Conservation (phyloP, 2,329 filamentous ascomycete genomes). For the Plectosphaerella cucumerina region DNA sequence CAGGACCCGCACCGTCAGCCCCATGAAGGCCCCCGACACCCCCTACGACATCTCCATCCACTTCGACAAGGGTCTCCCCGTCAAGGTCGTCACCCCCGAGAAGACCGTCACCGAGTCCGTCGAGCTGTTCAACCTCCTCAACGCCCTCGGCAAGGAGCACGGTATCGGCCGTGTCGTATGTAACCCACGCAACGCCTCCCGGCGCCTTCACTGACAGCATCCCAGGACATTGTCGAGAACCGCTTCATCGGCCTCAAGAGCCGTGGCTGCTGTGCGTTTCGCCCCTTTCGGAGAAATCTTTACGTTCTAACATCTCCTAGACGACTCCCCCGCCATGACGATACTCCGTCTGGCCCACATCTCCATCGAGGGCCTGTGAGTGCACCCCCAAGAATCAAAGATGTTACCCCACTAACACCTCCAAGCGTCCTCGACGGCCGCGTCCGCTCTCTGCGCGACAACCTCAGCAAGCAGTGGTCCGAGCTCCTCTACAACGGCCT, state of each 20-base stretch:
- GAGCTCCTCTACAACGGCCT: slow-evolving; percentile 41
- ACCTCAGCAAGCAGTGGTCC: slow-evolving; percentile 37
- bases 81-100: slow-evolving; percentile 54
- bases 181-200: background rate
- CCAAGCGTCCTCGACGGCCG: slow-evolving; percentile 44
- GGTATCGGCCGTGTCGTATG: slow-evolving; percentile 67
- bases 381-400: slow-evolving; percentile 30
- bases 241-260: slow-evolving; percentile 29
- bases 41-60: slow-evolving; percentile 61
- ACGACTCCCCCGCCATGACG: slow-evolving; percentile 19
- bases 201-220: slow-evolving; percentile 34
- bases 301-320: background rate
- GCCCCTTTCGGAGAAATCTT: slow-evolving; percentile 35
- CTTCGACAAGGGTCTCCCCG: slow-evolving; percentile 64
- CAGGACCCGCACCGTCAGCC: too few relatives aligned
- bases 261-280: slow-evolving; percentile 51
- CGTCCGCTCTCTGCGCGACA: slow-evolving; percentile 49
- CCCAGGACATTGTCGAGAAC: slow-evolving; percentile 40
- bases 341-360: slow-evolving; percentile 23
- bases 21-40: slow-evolving; percentile 58
- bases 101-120: slow-evolving; percentile 59
- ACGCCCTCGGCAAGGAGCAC: slow-evolving; percentile 59
- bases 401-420: too few relatives aligned
- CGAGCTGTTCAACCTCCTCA: slow-evolving; percentile 61
- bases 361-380: slow-evolving; percentile 49